Evolutionary conservation across 139 green algal genomes (phyloP), one percentile per base, ranked within the genome.

Genomic region (Penium margaritaceum): DNA sequence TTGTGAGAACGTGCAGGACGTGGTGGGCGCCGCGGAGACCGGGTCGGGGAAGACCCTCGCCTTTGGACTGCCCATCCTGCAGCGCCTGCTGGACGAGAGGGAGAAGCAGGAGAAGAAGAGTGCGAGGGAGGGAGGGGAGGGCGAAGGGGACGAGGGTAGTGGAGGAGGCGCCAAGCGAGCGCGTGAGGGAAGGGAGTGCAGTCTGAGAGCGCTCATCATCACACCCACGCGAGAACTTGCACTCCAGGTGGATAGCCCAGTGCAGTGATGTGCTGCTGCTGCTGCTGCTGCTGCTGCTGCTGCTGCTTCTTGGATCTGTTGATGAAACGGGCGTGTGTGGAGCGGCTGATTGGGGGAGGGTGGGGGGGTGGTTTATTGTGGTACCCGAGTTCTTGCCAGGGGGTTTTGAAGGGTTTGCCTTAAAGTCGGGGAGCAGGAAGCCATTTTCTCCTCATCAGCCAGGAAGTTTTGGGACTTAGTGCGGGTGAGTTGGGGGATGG

Each of bases 11-110:
- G n/a, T n/a, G 55, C 72, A 79, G 74, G 94, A 98, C 77, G 71
- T 99, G 5, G 90, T 99, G 61, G 94, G 94, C 1, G 94, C 94
- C 0, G 94, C 94, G 3, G 90, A 98, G 79, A 98, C 94, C 3
- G 94, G 94, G 9, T 95, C 87, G 37, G 94, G 94, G n/a, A 99
- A 98, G 82, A 99, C 94, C 2, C 87, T 99, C 41, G 94, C 94
- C 0, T 99, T 97, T 75, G 94, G 87, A 0, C 81, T 98, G 57
- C 94, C 94, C 41, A 96, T 97, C 39, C 44, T 97, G 61, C 87
- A 97, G 60, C 58, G 72, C 15, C 46, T 88, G 60, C 7, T 81
- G 9, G 46, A 71, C 19, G 63, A 70, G 36, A 14, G 63, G 17
- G 64, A 78, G 17, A 76, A 75, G 62, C 65, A 70, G 55, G 68